phyloP scores from a whole-genome alignment of 495 filamentous ascomycete species.

The Alectoria sarmentosa region DNA sequence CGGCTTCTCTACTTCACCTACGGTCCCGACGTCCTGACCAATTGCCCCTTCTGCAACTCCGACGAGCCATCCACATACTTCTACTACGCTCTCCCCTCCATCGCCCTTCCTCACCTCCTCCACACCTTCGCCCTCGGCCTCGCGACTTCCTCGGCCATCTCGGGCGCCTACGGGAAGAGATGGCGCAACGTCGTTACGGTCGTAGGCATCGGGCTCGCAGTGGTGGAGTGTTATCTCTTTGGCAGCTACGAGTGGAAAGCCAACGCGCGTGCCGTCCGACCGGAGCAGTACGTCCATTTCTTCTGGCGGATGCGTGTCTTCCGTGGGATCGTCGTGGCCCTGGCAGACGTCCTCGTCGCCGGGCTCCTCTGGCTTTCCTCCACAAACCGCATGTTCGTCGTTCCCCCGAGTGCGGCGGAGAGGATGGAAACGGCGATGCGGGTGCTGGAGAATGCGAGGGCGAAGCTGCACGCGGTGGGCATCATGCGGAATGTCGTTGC shows the following conservation, averaged over 20 bases:
- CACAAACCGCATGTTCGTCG: slow-evolving; percentile 64
- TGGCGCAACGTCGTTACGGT: slow-evolving; percentile 70
- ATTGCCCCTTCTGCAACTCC: slow-evolving; percentile 76
- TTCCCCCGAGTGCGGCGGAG: slow-evolving; percentile 44
- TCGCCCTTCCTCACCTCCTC: slow-evolving; percentile 68
- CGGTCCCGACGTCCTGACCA: slow-evolving; percentile 62
- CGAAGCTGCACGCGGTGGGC: slow-evolving; percentile 48
- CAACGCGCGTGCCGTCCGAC: slow-evolving; percentile 51
- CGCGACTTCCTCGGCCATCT: slow-evolving; percentile 47
- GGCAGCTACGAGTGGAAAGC: slow-evolving; percentile 51
- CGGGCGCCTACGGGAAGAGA: slow-evolving; percentile 47
- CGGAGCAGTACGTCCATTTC: slow-evolving; percentile 55
- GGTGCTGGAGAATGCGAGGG: slow-evolving; percentile 38
- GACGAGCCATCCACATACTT: slow-evolving; percentile 67
- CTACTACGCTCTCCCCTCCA: slow-evolving; percentile 69
- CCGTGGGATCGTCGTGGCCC: slow-evolving; percentile 51
- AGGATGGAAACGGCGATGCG: slow-evolving; percentile 38
- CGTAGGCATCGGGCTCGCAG: slow-evolving; percentile 49
- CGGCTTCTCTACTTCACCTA: slow-evolving; percentile 76
- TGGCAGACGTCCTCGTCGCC: slow-evolving; percentile 55
- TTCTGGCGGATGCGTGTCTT: slow-evolving; percentile 58
- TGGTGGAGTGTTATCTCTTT: slow-evolving; percentile 56
- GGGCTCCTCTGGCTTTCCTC: slow-evolving; percentile 61
- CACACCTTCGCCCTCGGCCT: slow-evolving; percentile 65
- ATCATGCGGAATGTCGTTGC: slow-evolving; percentile 52